These are phyloP conservation scores for Hanseniaspora meyeri DNA, from an alignment of 805 yeast species.

Conservation along the genomic window DNA sequence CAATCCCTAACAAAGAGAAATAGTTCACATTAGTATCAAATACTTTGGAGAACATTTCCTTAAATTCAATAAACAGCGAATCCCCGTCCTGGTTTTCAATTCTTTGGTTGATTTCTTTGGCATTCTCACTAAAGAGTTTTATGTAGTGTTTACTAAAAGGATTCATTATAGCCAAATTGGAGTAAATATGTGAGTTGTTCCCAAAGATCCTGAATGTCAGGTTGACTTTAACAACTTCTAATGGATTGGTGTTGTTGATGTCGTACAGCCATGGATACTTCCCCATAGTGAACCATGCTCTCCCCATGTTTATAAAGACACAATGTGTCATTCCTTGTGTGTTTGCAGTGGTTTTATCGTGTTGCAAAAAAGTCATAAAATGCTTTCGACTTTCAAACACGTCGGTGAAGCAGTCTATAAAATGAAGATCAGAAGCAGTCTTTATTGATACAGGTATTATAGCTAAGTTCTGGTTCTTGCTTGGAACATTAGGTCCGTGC, in stretches of 20 bases:
- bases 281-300: slow-evolving; percentile 75
- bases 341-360: slow-evolving; percentile 91
- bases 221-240: slow-evolving; percentile 91
- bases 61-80: slow-evolving; percentile 46
- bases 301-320: slow-evolving; percentile 92
- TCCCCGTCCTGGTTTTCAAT: slow-evolving; percentile 60
- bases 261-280: slow-evolving; percentile 76
- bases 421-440: slow-evolving; percentile 37
- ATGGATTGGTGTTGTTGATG: slow-evolving; percentile 49
- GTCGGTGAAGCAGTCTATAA: slow-evolving; percentile 52
- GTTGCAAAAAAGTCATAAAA: slow-evolving; percentile 69
- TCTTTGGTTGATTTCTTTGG: slow-evolving; percentile 68
- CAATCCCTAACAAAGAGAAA: neutral
- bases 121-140: slow-evolving; percentile 74
- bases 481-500: slow-evolving; percentile 85
- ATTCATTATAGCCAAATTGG: slow-evolving; percentile 91
- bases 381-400: slow-evolving; percentile 73
- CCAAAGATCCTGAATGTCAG: slow-evolving; percentile 81
- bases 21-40: slow-evolving; percentile 42
- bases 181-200: slow-evolving; percentile 96
- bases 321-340: slow-evolving; percentile 98
- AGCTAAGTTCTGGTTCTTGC: slow-evolving; percentile 88
- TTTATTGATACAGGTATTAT: slow-evolving; percentile 35
- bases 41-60: slow-evolving; percentile 58
- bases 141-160: slow-evolving; percentile 90